Evolutionary conservation across 2,329 filamentous ascomycete species (phyloP).

Genomic region (Penicillium janthinellum): DNA sequence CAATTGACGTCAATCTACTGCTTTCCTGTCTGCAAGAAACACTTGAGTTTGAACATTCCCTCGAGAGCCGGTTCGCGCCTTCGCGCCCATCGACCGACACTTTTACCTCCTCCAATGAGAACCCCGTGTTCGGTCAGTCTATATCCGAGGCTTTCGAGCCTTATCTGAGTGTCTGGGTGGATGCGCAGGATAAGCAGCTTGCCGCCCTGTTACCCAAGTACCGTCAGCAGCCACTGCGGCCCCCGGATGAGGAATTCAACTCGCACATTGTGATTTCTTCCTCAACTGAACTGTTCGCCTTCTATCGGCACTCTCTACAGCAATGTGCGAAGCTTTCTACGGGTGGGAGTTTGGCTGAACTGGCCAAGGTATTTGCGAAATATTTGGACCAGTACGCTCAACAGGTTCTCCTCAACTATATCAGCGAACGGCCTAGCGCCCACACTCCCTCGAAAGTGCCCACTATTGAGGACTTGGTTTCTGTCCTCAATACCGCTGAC

Average conservation of each 20-base stretch:
- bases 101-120: constrained; percentile 75
- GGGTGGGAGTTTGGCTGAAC: constrained; percentile 78
- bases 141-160: constrained; percentile 98
- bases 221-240: constrained; percentile 75
- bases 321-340: constrained; percentile 97
- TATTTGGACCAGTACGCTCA: constrained; percentile 96
- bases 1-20: constrained; percentile 85
- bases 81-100: constrained; percentile 82
- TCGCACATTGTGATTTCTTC: constrained; percentile 86
- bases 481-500: constrained; percentile 94
- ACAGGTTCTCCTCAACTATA: constrained; percentile 77
- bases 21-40: constrained; percentile 92
- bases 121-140: constrained; percentile 79
- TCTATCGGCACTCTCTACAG: constrained; percentile 88
- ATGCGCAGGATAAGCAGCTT: constrained; percentile 89
- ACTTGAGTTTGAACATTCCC: constrained; percentile 89
- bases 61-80: constrained; percentile 80
- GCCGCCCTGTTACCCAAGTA: constrained; percentile 85
- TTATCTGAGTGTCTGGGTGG: constrained; percentile 95
- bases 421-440: constrained; percentile 60
- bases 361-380: constrained; percentile 83
- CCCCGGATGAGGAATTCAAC: constrained; percentile 88
- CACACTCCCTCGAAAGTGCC: constrained; percentile 56
- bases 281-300: constrained; percentile 95
- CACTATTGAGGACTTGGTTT: constrained; percentile 71